Conservation (phyloP, 192 early-diverging fungal species). For the Chytriomyces confervae region DNA sequence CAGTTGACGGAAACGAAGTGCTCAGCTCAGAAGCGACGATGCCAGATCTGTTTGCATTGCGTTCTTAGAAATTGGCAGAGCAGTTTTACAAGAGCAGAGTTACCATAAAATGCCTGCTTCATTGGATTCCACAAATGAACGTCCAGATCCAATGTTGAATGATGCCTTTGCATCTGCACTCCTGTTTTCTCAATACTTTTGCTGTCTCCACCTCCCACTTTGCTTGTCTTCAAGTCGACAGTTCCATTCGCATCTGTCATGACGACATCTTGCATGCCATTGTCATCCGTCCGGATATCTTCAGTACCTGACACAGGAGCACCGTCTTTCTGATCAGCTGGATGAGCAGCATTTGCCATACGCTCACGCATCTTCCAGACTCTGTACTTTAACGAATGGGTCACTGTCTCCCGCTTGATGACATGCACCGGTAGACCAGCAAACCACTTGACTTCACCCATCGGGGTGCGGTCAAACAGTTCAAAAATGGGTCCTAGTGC, state of each 20-base stretch:
- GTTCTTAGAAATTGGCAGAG: too few species aligned
- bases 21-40: too few species aligned
- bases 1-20: too few species aligned
- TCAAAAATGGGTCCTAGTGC: constrained; percentile 32
- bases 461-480: constrained; percentile 44
- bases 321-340: neutral
- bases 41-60: too few species aligned
- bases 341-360: neutral
- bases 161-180: neutral
- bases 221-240: neutral
- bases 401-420: constrained; percentile 35
- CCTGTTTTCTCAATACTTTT: too few species aligned
- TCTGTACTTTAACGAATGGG: constrained; percentile 50
- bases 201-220: neutral
- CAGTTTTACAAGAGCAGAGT: neutral
- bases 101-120: constrained; percentile 28
- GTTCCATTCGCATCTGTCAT: too few species aligned
- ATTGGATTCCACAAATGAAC: constrained; percentile 21
- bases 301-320: neutral
- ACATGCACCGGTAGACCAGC: constrained; percentile 55
- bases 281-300: neutral
- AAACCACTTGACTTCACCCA: constrained; percentile 56
- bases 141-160: constrained; percentile 6
- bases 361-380: constrained; percentile 37
- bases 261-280: neutral